Conservation (phyloP, 371 early-diverging fungal species). For the Lichtheimia hyalospora region DNA sequence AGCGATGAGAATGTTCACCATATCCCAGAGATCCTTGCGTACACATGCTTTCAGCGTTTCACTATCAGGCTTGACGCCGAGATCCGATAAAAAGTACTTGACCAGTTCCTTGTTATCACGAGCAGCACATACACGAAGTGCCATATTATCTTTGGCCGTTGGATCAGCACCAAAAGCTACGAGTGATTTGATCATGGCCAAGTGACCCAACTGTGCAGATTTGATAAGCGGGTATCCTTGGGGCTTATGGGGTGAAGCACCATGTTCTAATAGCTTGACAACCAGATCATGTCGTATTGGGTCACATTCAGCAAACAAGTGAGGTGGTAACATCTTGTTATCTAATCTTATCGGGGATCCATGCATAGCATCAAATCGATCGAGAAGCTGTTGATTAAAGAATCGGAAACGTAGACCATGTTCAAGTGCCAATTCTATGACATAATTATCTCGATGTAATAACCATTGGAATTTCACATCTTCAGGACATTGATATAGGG, state of each 20-base stretch:
- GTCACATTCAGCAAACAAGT: conserved; percentile 21
- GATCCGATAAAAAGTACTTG: conserved; percentile 41
- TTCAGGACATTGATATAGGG: conserved; percentile 25
- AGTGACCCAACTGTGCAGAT: conserved; percentile 41
- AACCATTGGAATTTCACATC: conserved; percentile 32
- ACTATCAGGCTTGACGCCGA: conserved; percentile 42
- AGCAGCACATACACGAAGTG: conserved; percentile 43
- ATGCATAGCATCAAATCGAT: conserved; percentile 23
- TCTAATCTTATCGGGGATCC: conserved; percentile 12
- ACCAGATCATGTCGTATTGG: conserved; percentile 19
- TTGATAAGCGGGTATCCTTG: conserved; percentile 58
- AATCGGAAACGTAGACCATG: conserved; percentile 33
- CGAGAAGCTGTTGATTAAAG: conserved; percentile 25
- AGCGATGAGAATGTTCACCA: conserved; percentile 47
- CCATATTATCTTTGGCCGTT: conserved; percentile 40
- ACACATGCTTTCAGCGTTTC: conserved; percentile 43
- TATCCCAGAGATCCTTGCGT: conserved; percentile 41
- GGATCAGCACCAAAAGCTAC: conserved; percentile 49
- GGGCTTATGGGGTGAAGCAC: conserved; percentile 44
- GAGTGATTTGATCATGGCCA: conserved; percentile 43
- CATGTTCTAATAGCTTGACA: conserved; percentile 29
- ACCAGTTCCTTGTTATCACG: conserved; percentile 43
- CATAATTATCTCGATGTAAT: conserved; percentile 22
- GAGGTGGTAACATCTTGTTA: conserved; percentile 35
- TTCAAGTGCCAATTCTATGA: conserved; percentile 19